Evolutionary conservation across 768 basidiomycete species (phyloP), one percentile per base, ranked within the genome.

Genomic region (Strobilomyces confusus): DNA sequence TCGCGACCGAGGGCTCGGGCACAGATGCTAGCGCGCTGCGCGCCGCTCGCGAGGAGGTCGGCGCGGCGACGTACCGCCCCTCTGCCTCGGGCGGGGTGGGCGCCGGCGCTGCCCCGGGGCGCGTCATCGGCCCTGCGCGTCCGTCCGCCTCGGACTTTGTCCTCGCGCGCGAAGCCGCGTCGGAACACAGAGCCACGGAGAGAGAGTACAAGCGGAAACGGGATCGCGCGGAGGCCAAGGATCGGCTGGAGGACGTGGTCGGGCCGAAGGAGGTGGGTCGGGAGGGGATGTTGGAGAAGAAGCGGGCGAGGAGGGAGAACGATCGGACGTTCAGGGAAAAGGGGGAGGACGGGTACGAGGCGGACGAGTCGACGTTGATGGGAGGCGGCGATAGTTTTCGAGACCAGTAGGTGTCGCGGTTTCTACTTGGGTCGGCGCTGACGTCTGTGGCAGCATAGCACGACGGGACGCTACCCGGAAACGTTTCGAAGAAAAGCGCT

Each of bases 271-370:
- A 82, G 55, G 83, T 88, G 4, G 94, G 94, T 1, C 76, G 83
- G 49, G 94, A 95, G 59, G 89, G 84, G 3, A 82, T 87, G 80
- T 67, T 94, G 56, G 94, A 95, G 74, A 93, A 93, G 76, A 91
- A 92, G 69, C 74, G 82, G 29, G 84, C 81, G 36, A 79, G 76
- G 57, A 76, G 92, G 57, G 91, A 90, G 57, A 73, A 73, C 15
- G 88, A 95, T 68, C 74, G 79, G 34, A 67, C 82, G 3, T 90
- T 86, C 66, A 75, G 87, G 49, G 89, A 92, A 41, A 75, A 73
- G 46, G 82, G 81, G 19, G 92, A 92, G 12, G 87, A 87, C 40
- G 86, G 88, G 13, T 64, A 84, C 11, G 94, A 95, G 60, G 75
- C 82, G 2, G 86, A 90, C 58, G 94, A 95, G 32, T 75, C 78